These are phyloP conservation scores for Metarhizium humberi DNA, from an alignment of 2,329 filamentous ascomycete species.

Conservation along the genomic window DNA sequence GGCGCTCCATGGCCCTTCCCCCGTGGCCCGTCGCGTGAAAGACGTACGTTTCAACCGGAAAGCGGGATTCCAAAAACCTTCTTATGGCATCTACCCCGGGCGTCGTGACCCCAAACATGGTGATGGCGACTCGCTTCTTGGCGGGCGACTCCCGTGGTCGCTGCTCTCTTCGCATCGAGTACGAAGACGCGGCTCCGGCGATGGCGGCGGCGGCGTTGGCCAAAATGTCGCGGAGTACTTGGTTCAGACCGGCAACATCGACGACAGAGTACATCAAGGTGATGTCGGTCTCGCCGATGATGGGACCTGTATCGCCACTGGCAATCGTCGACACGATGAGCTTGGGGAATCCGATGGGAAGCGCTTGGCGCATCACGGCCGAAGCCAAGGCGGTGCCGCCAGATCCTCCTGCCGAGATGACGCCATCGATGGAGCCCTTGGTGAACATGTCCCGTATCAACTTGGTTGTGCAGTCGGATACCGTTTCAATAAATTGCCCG, in stretches of 20 bases:
- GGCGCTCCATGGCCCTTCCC: constrained; percentile 58
- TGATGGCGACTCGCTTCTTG: constrained; percentile 49
- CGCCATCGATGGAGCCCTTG: constrained; percentile 36
- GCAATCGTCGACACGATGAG: constrained; percentile 62
- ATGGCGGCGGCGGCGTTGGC: constrained; percentile 55
- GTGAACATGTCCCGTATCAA: constrained; percentile 30
- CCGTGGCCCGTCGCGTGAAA: constrained; percentile 65
- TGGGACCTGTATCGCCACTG: constrained; percentile 52
- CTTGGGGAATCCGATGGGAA: constrained; percentile 61
- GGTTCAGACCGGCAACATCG: constrained; percentile 58
- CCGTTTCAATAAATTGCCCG: constrained; percentile 45
- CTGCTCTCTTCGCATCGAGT: constrained; percentile 15
- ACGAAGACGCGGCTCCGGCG: constrained; percentile 44
- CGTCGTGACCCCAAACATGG: constrained; percentile 70
- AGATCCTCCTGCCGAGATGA: constrained; percentile 53
- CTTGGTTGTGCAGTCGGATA: constrained; percentile 37
- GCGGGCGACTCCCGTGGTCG: background rate
- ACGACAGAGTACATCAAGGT: constrained; percentile 64
- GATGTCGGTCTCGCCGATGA: constrained; percentile 61
- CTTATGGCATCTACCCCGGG: constrained; percentile 51
- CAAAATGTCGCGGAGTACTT: constrained; percentile 46
- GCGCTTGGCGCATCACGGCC: constrained; percentile 47
- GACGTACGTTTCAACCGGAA: constrained; percentile 48
- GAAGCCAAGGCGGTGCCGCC: constrained; percentile 53
- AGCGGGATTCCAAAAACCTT: constrained; percentile 33